phyloP scores from a whole-genome alignment of 2,329 filamentous ascomycete species.

The Teratosphaeria viscida region DNA sequence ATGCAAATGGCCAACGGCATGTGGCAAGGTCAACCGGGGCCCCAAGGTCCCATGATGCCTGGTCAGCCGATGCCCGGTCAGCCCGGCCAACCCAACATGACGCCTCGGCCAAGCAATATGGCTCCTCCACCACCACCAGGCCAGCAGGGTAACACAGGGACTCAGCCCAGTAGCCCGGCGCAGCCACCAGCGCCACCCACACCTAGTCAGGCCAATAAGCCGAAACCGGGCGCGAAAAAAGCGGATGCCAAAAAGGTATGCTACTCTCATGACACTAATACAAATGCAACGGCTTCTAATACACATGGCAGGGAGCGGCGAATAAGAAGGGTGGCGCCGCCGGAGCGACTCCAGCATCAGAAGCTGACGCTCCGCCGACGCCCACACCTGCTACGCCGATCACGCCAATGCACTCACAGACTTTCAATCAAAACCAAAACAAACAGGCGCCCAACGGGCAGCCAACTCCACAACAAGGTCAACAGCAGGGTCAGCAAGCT shows the following conservation, averaged over 20 bases:
- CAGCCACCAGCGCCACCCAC: conserved; percentile 57
- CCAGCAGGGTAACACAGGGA: conserved; percentile 31
- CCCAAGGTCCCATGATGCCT: conserved; percentile 29
- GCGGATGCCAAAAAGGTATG: conserved; percentile 42
- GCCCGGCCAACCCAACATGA: conserved; percentile 48
- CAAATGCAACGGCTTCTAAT: conserved; percentile 4
- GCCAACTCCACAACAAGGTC: conserved; percentile 13
- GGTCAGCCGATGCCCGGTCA: conserved; percentile 31
- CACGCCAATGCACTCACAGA: conserved; percentile 31
- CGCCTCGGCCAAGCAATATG: conserved; percentile 52
- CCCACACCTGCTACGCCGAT: conserved; percentile 40
- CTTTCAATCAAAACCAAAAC: conserved; percentile 30
- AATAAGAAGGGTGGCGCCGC: conserved; percentile 6
- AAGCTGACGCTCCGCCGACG: conserved; percentile 36
- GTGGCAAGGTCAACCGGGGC: conserved; percentile 24
- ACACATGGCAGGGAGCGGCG: conserved; percentile 3
- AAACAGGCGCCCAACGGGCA: conserved; percentile 24
- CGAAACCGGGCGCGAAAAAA: conserved; percentile 65
- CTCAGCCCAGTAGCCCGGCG: conserved; percentile 39
- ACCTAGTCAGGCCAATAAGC: conserved; percentile 61
- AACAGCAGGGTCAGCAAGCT: background rate
- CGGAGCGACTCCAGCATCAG: conserved; percentile 33
- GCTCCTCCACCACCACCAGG: conserved; percentile 44
- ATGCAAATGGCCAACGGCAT: conserved; percentile 27
- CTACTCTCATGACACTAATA: conserved; percentile 47